A percentile compares a stretch with the other conserved stretches of the same genome.
phyloP scores from a whole-genome alignment of 225 moss, liverwort and hornwort species.

The Asterella californica region DNA sequence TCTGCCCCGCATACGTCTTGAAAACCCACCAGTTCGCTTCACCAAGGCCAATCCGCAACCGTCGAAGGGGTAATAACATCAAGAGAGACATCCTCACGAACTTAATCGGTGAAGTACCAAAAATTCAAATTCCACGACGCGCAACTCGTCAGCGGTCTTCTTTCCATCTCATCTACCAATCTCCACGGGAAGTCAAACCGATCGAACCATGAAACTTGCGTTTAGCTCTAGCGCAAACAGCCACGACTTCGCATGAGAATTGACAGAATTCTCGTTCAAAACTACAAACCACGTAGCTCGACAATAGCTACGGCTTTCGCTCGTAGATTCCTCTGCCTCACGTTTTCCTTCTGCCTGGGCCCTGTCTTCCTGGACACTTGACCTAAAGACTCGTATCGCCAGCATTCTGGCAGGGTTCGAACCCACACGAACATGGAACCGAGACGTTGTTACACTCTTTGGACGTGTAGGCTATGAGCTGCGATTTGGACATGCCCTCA shows the following conservation, averaged over 20 bases:
- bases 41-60: not conserved
- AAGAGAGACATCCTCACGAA: not conserved
- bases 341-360: too few relatives aligned
- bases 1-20: not conserved
- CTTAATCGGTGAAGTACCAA: not conserved
- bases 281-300: too few relatives aligned
- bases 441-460: too few relatives aligned
- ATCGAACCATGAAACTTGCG: not conserved
- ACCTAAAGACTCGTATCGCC: too few relatives aligned
- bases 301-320: too few relatives aligned
- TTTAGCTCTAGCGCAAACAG: not conserved
- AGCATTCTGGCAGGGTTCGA: too few relatives aligned
- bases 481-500: too few relatives aligned
- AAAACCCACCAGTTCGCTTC: not conserved
- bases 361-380: too few relatives aligned
- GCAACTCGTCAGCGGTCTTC: not conserved
- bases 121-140: not conserved
- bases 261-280: not conserved
- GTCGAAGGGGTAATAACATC: not conserved
- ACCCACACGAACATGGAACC: too few relatives aligned
- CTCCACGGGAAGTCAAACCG: not conserved
- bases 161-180: not conserved
- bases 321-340: too few relatives aligned
- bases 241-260: not conserved
- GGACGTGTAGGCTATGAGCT: too few relatives aligned